Conservation (phyloP, 2,329 filamentous ascomycete genomes). For the Elsinoe ampelina region DNA sequence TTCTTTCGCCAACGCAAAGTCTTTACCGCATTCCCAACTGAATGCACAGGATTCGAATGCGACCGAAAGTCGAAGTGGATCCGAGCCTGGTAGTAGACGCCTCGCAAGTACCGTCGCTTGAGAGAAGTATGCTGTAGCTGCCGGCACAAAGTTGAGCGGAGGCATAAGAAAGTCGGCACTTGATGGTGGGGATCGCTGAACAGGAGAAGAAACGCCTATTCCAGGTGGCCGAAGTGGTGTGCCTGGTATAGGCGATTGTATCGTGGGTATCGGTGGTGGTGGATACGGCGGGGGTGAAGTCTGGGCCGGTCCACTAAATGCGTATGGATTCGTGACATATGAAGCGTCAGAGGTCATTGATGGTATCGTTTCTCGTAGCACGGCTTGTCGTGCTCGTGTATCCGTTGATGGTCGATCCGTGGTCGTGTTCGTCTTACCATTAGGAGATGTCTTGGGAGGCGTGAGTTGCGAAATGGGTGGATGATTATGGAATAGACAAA, state of each 20-base stretch:
- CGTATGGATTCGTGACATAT: constrained; percentile 43
- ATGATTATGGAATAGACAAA: constrained; percentile 90
- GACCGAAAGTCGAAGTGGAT: constrained; percentile 79
- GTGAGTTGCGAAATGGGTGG: constrained; percentile 59
- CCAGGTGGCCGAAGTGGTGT: constrained; percentile 36
- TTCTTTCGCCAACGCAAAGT: constrained; percentile 63
- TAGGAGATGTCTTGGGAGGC: constrained; percentile 12
- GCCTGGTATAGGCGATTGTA: constrained; percentile 16
- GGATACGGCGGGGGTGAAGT: constrained; percentile 32
- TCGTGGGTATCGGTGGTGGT: constrained; percentile 21
- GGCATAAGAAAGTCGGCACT: constrained; percentile 67
- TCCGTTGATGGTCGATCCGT: constrained; percentile 18
- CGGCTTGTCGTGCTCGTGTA: constrained; percentile 24
- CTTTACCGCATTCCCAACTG: constrained; percentile 83
- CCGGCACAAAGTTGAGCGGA: constrained; percentile 68
- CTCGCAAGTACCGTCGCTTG: constrained; percentile 69
- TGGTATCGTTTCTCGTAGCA: constrained; percentile 39
- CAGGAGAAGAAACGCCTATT: constrained; percentile 22
- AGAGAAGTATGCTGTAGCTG: constrained; percentile 71
- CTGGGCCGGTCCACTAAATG: constrained; percentile 30
- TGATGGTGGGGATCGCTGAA: constrained; percentile 33
- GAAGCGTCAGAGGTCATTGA: constrained; percentile 43
- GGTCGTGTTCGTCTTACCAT: constrained; percentile 14
- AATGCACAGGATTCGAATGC: constrained; percentile 91
- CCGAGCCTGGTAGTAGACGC: constrained; percentile 69